Base-by-base conservation (phyloP, 805 yeast species). In the Pichia heedii region DNA sequence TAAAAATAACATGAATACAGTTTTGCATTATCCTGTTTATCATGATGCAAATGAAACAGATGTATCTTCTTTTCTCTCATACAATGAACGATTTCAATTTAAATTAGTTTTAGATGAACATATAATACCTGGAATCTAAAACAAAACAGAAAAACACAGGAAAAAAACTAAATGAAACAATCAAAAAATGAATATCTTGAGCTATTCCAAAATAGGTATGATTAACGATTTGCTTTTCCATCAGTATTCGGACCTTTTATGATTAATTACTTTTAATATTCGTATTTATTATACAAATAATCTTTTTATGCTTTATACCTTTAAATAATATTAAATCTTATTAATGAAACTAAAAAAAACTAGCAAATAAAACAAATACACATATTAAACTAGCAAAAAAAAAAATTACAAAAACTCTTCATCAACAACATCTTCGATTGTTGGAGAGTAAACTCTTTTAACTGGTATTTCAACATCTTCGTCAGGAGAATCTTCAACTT, bases 361-460 rank as follows among this genome's bases (percentile, higher is more conserved):
- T 24, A 24, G 26, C n/a, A 12, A 27, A 27, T 8, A 24, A 24
- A 24, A 24, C 7, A 24, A 11, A 27, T 13, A 27, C 6, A 27
- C 32, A 12, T 24, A 24, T 8, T 24, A 24, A 8, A 24, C 27
- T 24, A 24, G 7, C 7, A 24, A 8, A 24, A 6, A 27, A 2
- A 13, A 34, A 13, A 37, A 21, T 44, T 42, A 50, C 22, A 46
- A 34, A 42, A 53, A 54, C 37, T 54, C 57, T 21, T 46, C 52
- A 39, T 54, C 57, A 22, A 49, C 43, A 19, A 54, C 35, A 38
- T 52, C 54, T 39, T 54, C 57, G 11, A 54, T n/a, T 6, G 43
- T 41, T 15, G 57, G 57, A 9, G 51, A 37, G 29, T 40, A 42
- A 3, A 27, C 18, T 19, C 36, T 44, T 20, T 18, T 46, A 5